A percentile compares a stretch with the other conserved stretches of the same genome.
These are phyloP conservation scores for Flaveria sonorensis DNA, from an alignment of 129 eudicot genomes.

Conservation along the genomic window DNA sequence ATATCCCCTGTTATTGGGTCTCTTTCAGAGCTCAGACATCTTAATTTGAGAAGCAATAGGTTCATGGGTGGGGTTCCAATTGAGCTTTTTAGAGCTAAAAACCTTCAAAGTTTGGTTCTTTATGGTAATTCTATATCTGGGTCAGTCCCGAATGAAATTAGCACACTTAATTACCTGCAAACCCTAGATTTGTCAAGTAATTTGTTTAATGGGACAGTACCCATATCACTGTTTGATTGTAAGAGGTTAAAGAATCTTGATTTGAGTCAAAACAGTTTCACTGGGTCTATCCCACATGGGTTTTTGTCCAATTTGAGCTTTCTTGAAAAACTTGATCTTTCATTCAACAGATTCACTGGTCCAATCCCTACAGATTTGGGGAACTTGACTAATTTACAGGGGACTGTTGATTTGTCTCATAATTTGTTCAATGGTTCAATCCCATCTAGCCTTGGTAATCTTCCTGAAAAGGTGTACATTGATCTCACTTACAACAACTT, in stretches of 20 bases:
- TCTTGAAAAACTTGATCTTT: constrained; percentile 75
- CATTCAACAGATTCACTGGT: constrained; percentile 60
- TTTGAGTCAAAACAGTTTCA: constrained; percentile 75
- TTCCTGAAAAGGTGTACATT: constrained; percentile 95
- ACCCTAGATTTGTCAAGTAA: constrained; percentile 78
- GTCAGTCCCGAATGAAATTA: constrained; percentile 68
- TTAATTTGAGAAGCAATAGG: constrained; percentile 75
- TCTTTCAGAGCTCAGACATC: constrained; percentile 76
- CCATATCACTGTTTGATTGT: constrained; percentile 65
- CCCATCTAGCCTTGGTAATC: constrained; percentile 90
- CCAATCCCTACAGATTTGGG: constrained; percentile 81
- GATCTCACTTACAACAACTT: constrained; percentile 89
- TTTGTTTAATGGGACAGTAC: constrained; percentile 85
- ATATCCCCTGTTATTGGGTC: constrained; percentile 76
- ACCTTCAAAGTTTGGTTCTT: constrained; percentile 94
- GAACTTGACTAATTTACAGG: constrained; percentile 76
- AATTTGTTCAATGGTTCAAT: constrained; percentile 86
- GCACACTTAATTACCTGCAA: constrained; percentile 70
- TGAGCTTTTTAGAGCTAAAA: constrained; percentile 74
- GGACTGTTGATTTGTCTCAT: constrained; percentile 86
- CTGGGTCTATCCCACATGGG: constrained; percentile 71
- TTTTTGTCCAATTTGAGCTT: constrained; percentile 62
- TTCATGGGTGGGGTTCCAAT: constrained; percentile 61
- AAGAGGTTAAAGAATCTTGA: constrained; percentile 77
- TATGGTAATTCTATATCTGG: constrained; percentile 85